These are phyloP conservation scores for Phycomyces nitens DNA, from an alignment of 192 early-diverging fungal genomes.

Conservation along the genomic window DNA sequence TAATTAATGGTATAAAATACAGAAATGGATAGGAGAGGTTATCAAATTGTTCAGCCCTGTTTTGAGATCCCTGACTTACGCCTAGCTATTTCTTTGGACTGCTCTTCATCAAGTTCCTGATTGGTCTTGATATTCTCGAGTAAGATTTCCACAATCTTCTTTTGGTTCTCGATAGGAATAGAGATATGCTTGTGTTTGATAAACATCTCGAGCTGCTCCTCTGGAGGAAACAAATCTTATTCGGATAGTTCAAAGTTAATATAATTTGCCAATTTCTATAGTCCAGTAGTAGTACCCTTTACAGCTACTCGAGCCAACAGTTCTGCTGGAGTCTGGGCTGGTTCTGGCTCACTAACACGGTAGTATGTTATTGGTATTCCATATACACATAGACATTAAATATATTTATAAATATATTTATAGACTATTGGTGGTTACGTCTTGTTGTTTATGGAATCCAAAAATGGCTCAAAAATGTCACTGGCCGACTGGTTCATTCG, in stretches of 20 bases:
- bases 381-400: not conserved
- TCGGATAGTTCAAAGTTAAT: not conserved
- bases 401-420: no score
- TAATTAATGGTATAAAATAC: no score
- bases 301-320: slow-evolving; percentile 1
- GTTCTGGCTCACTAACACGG: not conserved
- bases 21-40: no score
- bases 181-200: not conserved
- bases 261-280: not conserved
- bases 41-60: no score
- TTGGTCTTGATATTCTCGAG: slow-evolving; percentile 6
- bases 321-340: not conserved
- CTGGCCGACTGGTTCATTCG: not conserved
- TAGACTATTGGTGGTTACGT: no score
- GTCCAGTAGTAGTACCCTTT: slow-evolving; percentile 10
- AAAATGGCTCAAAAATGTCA: slow-evolving; percentile 21
- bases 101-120: not conserved
- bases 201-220: slow-evolving; percentile 10
- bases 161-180: slow-evolving; percentile 23
- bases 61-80: not conserved
- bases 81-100: slow-evolving; percentile 1
- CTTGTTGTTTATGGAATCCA: slow-evolving; percentile 7
- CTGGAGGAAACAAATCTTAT: slow-evolving; percentile 21
- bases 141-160: not conserved
- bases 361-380: slow-evolving; percentile 1